Conservation (phyloP, 1,139 yeast species). For the Yamadazyma diddensiae region DNA sequence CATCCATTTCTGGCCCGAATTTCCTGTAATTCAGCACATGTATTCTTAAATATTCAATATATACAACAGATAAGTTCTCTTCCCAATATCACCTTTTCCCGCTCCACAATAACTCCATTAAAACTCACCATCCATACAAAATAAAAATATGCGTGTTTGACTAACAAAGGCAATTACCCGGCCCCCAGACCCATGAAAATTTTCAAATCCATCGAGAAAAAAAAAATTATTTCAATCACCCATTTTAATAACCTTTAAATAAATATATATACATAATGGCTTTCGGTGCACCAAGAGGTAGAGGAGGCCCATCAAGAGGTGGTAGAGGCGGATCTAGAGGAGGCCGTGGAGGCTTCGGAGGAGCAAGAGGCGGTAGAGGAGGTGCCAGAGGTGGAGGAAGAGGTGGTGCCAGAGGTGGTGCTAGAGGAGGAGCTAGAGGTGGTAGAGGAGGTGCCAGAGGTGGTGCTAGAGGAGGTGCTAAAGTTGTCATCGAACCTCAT, state of each 20-base stretch:
- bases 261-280: constrained; percentile 18
- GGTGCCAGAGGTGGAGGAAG: constrained; percentile 38
- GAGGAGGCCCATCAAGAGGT: constrained; percentile 32
- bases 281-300: constrained; percentile 42
- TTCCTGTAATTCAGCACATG: no score
- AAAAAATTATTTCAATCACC: constrained; percentile 4
- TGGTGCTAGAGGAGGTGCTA: constrained; percentile 82
- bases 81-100: no score
- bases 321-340: constrained; percentile 53
- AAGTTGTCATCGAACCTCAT: constrained; percentile 97
- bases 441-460: constrained; percentile 75
- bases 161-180: constrained; percentile 18
- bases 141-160: constrained; percentile 10
- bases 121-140: constrained; percentile 5
- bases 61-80: no score
- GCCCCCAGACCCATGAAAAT: constrained; percentile 12
- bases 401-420: constrained; percentile 41
- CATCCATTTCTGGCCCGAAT: no score
- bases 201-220: constrained; percentile 13
- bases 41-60: no score
- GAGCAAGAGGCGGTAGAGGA: constrained; percentile 26
- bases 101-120: not conserved
- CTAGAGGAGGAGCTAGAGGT: constrained; percentile 56
- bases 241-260: constrained; percentile 2
- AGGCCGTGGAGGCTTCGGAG: constrained; percentile 44